A percentile compares a stretch with the other conserved stretches of the same genome.
Evolutionary conservation across 2,329 filamentous ascomycete species (phyloP).

Genomic region (Arthrinium puccinioides): DNA sequence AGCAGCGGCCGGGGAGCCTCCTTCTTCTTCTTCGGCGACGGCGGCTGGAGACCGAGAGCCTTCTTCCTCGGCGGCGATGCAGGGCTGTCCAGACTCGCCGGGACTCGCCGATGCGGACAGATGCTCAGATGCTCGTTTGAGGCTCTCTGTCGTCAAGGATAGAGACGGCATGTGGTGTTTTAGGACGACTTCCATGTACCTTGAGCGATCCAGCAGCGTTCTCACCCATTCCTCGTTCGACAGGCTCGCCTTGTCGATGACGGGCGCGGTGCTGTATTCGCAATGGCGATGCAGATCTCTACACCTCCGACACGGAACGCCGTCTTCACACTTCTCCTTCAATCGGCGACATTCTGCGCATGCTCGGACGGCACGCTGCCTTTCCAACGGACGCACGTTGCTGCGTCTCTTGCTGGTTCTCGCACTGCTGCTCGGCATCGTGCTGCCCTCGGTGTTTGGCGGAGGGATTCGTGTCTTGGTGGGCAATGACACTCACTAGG

Average conservation of each 20-base stretch:
- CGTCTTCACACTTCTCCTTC: conserved; percentile 51
- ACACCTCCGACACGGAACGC: conserved; percentile 45
- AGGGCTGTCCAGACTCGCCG: background rate
- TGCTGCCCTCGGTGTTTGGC: too few species aligned
- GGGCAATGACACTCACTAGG: background rate
- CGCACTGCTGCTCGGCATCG: background rate
- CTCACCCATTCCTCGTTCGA: background rate
- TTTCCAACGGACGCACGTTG: background rate
- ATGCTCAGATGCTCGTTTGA: background rate
- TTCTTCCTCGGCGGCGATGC: background rate
- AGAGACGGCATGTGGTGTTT: conserved; percentile 20
- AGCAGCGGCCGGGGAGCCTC: background rate
- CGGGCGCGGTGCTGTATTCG: conserved; percentile 33
- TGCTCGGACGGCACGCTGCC: conserved; percentile 1
- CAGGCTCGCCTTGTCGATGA: conserved; percentile 15
- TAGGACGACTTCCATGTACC: conserved; percentile 8
- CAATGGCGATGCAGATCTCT: conserved; percentile 42
- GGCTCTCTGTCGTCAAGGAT: background rate
- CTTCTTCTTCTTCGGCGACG: background rate
- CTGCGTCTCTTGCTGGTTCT: background rate
- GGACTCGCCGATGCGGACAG: background rate
- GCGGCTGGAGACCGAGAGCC: background rate
- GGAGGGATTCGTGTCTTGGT: background rate
- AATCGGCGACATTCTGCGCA: conserved; percentile 35
- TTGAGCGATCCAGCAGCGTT: conserved; percentile 1